Evolutionary conservation across 352 stramenopile genomes (phyloP), one percentile per base, ranked within the genome.

Genomic region (Phytophthora sp.): DNA sequence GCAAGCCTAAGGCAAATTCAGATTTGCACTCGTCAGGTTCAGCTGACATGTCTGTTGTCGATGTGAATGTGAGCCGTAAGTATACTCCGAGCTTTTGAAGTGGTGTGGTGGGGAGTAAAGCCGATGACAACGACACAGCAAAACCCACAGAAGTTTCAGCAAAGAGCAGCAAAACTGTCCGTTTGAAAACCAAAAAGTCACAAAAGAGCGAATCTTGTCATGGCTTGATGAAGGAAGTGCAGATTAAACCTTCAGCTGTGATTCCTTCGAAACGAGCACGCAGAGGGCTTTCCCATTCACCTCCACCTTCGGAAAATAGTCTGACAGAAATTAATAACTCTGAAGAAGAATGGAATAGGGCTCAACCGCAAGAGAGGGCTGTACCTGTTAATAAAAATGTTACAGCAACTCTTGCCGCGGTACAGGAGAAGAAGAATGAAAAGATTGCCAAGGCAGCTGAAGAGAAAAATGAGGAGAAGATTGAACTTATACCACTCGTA

Each of bases 241-340:
- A n/a, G n/a, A n/a, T n/a, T n/a, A n/a, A n/a, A n/a, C n/a, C n/a
- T n/a, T n/a, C n/a, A 41, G 18, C 27, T 41, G n/a, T 3, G 16
- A 30, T 30, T 4, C 29, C 24, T 30, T 38, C 18, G 18, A 54
- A 54, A 13, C 46, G 29, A 54, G 27, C 4, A 1, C 27, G 46
- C 13, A 16, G 15, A 54, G 11, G n/a, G 12, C n/a, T 29, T 3
- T 39, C 11, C 3, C 29, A 41, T 2, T 13, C 3, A 7, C n/a
- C 13, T 7, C 27, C 39, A 41, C 15, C 1, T 16, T 38, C 18
- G 4, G 27, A 54, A 16, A 27, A 54, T 29, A 54, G 46, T 13
- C 41, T 18, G 4, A 54, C 46, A 29, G 46, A 29, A 41, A 13
- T n/a, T 7, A 27, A 53, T 53, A 27, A 53, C 29, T 50, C 23